Evolutionary conservation across 2,329 filamentous ascomycete species (phyloP), one percentile per base, ranked within the genome.

Genomic region (Penicillium italicum): DNA sequence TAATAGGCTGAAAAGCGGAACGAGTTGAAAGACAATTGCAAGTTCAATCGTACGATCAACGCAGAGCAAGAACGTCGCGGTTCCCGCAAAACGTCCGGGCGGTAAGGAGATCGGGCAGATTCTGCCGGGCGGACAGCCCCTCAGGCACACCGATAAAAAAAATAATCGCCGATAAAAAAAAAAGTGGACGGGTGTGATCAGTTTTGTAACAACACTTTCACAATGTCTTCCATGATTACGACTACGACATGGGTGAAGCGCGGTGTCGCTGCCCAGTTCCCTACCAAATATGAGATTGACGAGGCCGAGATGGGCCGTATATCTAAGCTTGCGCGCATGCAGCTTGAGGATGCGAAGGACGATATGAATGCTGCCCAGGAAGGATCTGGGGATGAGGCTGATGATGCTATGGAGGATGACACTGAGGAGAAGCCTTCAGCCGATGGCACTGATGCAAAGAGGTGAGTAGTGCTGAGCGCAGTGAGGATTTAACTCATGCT

Each of bases 291-390:
- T 71, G 83, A 86, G 56, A 84, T 91, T 55, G 85, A 91, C 73
- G 88, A 91, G 71, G 80, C 82, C 60, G 88, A 91, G 72, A 89
- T 89, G 67, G 82, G 85, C 68, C 84, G 89, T 67, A 91, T 91
- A 77, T 87, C 87, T 16, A 81, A 83, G 69, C 79, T 91, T 61
- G 88, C 88, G 30, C 86, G 88, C 73, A 78, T 90, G 59, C 88
- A 96, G 76, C 83, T 97, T 31, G 90, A 97, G 69, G 94, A 97
- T 75, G 94, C 94, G 26, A 88, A 93, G 69, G 89, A 92, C 28
- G 92, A 94, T 69, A 76, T 96, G 59, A 84, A 88, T 62, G 86
- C 89, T 65, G 91, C 91, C 11, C 80, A 85, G 68, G 81, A 80
- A 55, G 73, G 72, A 34, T 69, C 54, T 20, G 74, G 53, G 64